Conservation (phyloP, 176 grass and related monocot species). For the Oryza coarctata region DNA sequence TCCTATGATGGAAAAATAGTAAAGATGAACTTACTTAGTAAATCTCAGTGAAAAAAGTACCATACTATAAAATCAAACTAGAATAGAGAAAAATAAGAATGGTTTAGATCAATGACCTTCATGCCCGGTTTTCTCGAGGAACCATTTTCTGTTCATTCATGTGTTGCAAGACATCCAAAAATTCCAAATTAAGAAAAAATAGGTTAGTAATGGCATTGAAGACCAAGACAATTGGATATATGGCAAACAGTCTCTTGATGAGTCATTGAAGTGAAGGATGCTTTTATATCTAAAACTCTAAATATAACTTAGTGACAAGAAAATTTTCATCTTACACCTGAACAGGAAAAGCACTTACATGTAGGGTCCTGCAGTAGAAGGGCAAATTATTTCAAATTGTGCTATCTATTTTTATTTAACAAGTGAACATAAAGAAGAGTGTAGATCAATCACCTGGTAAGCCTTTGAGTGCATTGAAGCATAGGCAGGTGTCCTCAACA, state of each 20-base stretch:
- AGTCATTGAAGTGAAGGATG: constrained; percentile 12
- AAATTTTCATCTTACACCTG: neutral
- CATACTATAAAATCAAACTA: constrained; percentile 12
- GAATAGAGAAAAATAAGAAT: constrained; percentile 2
- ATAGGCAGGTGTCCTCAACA: constrained; percentile 95
- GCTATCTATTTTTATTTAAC: constrained; percentile 25
- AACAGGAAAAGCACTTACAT: constrained; percentile 68
- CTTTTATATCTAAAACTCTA: neutral
- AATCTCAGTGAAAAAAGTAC: neutral
- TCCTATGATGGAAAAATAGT: constrained; percentile 45
- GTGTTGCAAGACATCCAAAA: constrained; percentile 19
- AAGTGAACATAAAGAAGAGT: constrained; percentile 23
- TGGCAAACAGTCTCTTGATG: neutral
- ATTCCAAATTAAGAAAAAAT: constrained; percentile 33
- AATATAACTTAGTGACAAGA: neutral
- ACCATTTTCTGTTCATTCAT: constrained; percentile 86
- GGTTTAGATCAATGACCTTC: constrained; percentile 56
- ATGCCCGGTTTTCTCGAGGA: constrained; percentile 88
- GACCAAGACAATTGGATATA: neutral
- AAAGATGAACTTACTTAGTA: constrained; percentile 15
- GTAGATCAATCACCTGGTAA: constrained; percentile 69
- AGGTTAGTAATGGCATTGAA: constrained; percentile 27
- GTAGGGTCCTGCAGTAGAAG: constrained; percentile 75
- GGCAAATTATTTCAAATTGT: constrained; percentile 31
- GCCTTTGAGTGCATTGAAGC: constrained; percentile 95